phyloP scores from a whole-genome alignment of 2,329 filamentous ascomycete species.

The Septoria petroselini region DNA sequence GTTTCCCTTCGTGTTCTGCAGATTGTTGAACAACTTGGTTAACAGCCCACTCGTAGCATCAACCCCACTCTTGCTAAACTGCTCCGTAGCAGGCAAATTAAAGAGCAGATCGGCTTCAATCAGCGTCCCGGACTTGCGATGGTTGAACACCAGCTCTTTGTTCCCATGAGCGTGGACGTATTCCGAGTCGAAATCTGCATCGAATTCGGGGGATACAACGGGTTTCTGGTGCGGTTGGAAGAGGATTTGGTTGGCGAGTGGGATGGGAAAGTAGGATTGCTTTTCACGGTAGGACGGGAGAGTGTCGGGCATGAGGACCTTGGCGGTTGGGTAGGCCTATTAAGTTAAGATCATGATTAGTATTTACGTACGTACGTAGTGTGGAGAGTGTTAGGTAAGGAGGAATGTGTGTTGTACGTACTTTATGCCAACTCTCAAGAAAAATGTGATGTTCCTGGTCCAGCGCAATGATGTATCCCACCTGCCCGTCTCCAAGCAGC shows the following conservation, averaged over 20 bases:
- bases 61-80: conserved; percentile 61
- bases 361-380: too few species aligned
- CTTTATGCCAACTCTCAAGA: conserved; percentile 73
- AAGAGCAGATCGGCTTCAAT: conserved; percentile 91
- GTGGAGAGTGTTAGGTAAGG: too few species aligned
- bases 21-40: conserved; percentile 54
- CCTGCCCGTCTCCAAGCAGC: conserved; percentile 54
- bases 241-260: conserved; percentile 48
- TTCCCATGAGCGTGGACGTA: conserved; percentile 78
- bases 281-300: conserved; percentile 73
- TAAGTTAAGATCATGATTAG: neutral
- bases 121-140: conserved; percentile 72
- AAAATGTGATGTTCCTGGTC: conserved; percentile 97
- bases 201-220: conserved; percentile 72
- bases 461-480: conserved; percentile 81
- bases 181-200: conserved; percentile 78
- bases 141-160: conserved; percentile 83
- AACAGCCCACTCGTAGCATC: conserved; percentile 56
- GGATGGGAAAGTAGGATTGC: conserved; percentile 37
- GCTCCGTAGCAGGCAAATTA: conserved; percentile 83
- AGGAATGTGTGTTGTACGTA: too few species aligned
- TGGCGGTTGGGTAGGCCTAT: conserved; percentile 68
- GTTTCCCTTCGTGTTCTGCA: conserved; percentile 60
- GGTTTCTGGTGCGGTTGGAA: conserved; percentile 44
- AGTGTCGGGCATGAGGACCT: conserved; percentile 77